These are phyloP conservation scores for Vigna trinervia DNA, from an alignment of 306 rosid species.

Conservation along the genomic window DNA sequence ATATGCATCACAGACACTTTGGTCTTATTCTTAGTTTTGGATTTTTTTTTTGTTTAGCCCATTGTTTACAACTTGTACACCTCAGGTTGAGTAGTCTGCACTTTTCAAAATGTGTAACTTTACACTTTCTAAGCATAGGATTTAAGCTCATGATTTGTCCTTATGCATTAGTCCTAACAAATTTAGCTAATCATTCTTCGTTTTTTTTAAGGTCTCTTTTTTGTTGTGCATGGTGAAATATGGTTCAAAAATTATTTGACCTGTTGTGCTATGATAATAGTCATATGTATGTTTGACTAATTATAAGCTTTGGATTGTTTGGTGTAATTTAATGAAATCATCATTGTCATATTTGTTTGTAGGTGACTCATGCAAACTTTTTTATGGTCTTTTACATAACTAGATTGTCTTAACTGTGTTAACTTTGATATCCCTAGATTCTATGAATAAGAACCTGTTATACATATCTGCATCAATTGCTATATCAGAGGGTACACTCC, in stretches of 20 bases:
- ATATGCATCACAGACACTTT: neutral
- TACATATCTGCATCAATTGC: no score
- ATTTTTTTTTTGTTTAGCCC: neutral
- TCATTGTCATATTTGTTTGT: no score
- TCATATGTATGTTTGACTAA: no score
- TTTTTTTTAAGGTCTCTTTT: neutral
- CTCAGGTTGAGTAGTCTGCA: neutral
- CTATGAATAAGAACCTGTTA: no score
- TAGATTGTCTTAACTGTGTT: no score
- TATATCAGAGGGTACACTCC: no score
- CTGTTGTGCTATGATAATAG: no score
- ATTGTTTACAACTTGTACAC: neutral
- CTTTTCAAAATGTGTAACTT: conserved; percentile 13
- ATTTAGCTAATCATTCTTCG: neutral
- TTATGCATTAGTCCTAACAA: conserved; percentile 6
- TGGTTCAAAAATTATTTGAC: neutral
- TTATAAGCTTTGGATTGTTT: no score
- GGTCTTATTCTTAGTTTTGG: conserved; percentile 9
- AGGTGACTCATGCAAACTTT: no score
- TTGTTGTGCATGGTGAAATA: conserved; percentile 17
- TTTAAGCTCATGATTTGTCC: neutral
- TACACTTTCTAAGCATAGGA: neutral
- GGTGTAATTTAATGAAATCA: no score
- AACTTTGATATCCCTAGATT: no score
- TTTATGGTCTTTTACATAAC: no score